Evolutionary conservation across 139 green algal species (phyloP).

Genomic region (Micractinium conductrix): DNA sequence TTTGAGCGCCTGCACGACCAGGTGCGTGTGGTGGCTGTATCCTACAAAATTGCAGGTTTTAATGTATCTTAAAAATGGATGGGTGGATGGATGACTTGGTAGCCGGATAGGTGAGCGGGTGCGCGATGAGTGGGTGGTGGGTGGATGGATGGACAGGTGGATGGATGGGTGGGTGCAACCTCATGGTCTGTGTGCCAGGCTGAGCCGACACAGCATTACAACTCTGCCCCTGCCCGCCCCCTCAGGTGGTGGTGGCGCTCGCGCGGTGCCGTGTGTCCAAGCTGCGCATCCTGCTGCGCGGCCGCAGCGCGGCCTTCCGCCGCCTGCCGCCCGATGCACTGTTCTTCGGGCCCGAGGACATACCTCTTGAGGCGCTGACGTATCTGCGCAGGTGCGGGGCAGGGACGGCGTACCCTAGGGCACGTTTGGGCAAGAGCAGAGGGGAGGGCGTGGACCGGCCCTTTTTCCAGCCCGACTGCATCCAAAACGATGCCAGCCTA

Average conservation of each 20-base stretch:
- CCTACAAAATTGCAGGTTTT: background rate
- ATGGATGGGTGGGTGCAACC: too few relatives aligned
- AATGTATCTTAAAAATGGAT: background rate
- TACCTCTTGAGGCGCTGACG: constrained; percentile 11
- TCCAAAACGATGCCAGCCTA: too few relatives aligned
- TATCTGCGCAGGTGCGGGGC: background rate
- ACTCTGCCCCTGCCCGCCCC: background rate
- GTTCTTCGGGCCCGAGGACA: constrained; percentile 4
- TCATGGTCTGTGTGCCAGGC: background rate
- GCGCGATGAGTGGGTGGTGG: background rate
- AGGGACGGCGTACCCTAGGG: too few relatives aligned
- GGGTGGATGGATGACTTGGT: too few relatives aligned
- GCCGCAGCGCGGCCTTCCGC: background rate
- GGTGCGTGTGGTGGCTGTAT: background rate
- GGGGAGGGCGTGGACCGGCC: too few relatives aligned
- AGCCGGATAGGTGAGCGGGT: background rate
- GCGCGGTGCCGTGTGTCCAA: constrained; percentile 26
- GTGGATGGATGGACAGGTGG: too few relatives aligned
- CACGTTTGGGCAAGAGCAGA: background rate
- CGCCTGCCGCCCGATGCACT: background rate
- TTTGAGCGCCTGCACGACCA: constrained; percentile 35
- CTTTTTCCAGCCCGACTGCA: too few relatives aligned
- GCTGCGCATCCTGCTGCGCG: constrained; percentile 17
- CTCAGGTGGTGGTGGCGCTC: constrained; percentile 31
- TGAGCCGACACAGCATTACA: too few relatives aligned